phyloP scores from a whole-genome alignment of 352 stramenopile genomes.

The Phytophthora ohioensis region DNA sequence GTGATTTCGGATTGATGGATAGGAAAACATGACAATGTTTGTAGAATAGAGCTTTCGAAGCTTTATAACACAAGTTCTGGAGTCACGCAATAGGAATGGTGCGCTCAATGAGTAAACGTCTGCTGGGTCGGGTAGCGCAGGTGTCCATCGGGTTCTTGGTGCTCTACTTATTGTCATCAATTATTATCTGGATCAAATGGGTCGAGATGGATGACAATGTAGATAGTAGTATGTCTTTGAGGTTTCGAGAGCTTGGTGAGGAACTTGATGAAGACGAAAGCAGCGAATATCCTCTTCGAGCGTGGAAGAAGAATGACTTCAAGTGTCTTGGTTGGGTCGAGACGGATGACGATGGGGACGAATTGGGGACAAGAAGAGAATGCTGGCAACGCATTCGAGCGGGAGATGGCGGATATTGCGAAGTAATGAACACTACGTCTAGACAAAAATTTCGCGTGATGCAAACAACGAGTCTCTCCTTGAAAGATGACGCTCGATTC shows the following conservation, averaged over 20 bases:
- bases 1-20: slow-evolving; percentile 12
- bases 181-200: slow-evolving; percentile 47
- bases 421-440: slow-evolving; percentile 62
- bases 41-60: neutral
- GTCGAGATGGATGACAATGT: slow-evolving; percentile 28
- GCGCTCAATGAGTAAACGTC: slow-evolving; percentile 9
- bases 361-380: slow-evolving; percentile 53
- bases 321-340: slow-evolving; percentile 73
- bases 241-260: neutral
- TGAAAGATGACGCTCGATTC: slow-evolving; percentile 76
- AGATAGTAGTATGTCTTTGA: slow-evolving; percentile 2
- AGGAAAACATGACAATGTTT: neutral
- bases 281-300: slow-evolving; percentile 20
- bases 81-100: neutral
- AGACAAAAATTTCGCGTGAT: slow-evolving; percentile 67
- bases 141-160: slow-evolving; percentile 27
- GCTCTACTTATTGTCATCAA: slow-evolving; percentile 37
- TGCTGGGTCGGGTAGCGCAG: slow-evolving; percentile 10
- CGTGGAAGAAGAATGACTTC: slow-evolving; percentile 57
- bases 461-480: slow-evolving; percentile 66
- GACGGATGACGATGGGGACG: slow-evolving; percentile 60
- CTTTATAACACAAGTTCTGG: neutral
- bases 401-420: slow-evolving; percentile 69
- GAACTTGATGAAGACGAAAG: slow-evolving; percentile 6
- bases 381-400: slow-evolving; percentile 72